These are phyloP conservation scores for Kwoniella shivajii DNA, from an alignment of 1,284 basidiomycete species.

Conservation along the genomic window DNA sequence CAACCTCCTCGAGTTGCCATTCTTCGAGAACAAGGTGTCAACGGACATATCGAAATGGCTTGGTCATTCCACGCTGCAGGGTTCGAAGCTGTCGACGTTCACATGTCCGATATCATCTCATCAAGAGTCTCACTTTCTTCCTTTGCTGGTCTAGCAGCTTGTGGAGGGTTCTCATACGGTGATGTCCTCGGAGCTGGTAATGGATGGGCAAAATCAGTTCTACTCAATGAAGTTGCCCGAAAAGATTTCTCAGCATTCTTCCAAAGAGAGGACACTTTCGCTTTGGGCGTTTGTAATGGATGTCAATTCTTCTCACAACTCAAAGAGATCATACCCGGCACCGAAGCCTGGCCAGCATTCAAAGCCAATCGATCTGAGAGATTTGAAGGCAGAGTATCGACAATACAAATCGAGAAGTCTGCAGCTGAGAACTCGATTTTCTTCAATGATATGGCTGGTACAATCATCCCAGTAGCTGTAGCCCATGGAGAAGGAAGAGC, in stretches of 20 bases:
- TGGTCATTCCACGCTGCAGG: conserved; percentile 94
- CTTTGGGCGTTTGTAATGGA: conserved; percentile 95
- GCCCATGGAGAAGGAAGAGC: conserved; percentile 95
- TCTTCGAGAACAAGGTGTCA: conserved; percentile 96
- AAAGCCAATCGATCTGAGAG: conserved; percentile 85
- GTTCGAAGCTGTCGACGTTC: conserved; percentile 92
- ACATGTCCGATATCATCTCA: conserved; percentile 94
- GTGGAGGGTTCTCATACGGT: conserved; percentile 98
- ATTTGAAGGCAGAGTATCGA: conserved; percentile 84
- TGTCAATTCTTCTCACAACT: conserved; percentile 95
- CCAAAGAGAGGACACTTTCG: conserved; percentile 75
- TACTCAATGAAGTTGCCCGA: conserved; percentile 74
- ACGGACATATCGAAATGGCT: conserved; percentile 98
- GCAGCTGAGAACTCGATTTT: conserved; percentile 73
- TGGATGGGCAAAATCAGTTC: conserved; percentile 94
- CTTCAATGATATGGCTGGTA: conserved; percentile 82
- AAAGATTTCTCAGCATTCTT: conserved; percentile 82
- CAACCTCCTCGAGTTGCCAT: conserved; percentile 86
- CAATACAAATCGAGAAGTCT: conserved; percentile 70
- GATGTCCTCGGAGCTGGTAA: conserved; percentile 97
- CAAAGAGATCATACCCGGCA: conserved; percentile 82
- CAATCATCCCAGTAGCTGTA: conserved; percentile 85
- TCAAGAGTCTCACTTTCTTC: conserved; percentile 65
- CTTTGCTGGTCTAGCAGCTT: conserved; percentile 90
- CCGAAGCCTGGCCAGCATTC: conserved; percentile 84